These are phyloP conservation scores for Ajuga reptans DNA, from an alignment of 305 asterid species.

Conservation along the genomic window DNA sequence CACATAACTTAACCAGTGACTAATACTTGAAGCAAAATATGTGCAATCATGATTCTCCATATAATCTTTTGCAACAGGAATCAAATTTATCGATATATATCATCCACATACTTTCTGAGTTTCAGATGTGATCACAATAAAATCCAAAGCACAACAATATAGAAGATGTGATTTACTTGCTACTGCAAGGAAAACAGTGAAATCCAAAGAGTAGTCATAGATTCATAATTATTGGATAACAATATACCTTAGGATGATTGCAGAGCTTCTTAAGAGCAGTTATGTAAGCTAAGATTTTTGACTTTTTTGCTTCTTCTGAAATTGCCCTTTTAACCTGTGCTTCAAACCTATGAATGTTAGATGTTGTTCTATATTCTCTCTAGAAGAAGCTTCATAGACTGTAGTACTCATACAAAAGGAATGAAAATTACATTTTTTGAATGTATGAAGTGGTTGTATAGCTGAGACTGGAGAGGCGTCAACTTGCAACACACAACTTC, in stretches of 20 bases:
- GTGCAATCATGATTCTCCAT: constrained; percentile 4
- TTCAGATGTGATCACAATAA: constrained; percentile 11
- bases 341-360: constrained; percentile 23
- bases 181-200: not conserved
- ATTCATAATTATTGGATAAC: not conserved
- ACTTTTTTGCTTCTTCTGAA: constrained; percentile 66
- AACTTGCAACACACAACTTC: constrained; percentile 98
- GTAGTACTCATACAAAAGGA: constrained; percentile 10
- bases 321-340: constrained; percentile 82
- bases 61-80: constrained; percentile 5
- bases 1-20: not conserved
- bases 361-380: constrained; percentile 10
- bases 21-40: not conserved
- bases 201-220: constrained; percentile 7
- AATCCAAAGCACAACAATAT: not conserved
- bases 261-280: constrained; percentile 97
- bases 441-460: constrained; percentile 88
- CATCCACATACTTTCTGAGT: constrained; percentile 1
- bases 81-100: not conserved
- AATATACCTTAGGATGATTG: constrained; percentile 92
- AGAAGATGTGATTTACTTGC: constrained; percentile 15
- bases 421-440: constrained; percentile 71
- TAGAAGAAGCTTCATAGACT: constrained; percentile 19
- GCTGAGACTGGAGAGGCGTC: constrained; percentile 71
- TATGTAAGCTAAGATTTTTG: constrained; percentile 87